Conservation (phyloP, 352 stramenopile species). For the Pelagophyceae sp. region DNA sequence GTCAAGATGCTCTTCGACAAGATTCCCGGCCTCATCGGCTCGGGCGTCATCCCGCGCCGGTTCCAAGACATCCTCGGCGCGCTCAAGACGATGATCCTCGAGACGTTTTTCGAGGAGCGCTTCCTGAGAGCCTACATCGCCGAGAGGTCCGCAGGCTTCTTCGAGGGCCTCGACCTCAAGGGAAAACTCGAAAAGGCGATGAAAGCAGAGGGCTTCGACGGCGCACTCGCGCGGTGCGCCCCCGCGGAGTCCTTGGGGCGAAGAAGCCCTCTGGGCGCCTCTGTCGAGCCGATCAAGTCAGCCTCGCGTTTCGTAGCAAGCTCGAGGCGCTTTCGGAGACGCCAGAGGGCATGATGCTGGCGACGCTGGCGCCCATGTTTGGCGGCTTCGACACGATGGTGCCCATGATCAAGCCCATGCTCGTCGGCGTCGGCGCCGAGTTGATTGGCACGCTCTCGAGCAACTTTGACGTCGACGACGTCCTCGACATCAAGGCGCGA, state of each 20-base stretch:
- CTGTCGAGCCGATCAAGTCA: no score
- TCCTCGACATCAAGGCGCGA: conserved; percentile 26
- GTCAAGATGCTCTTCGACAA: conserved; percentile 35
- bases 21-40: conserved; percentile 29
- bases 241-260: no score
- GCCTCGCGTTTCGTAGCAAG: no score
- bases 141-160: conserved; percentile 21
- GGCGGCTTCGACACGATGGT: conserved; percentile 20
- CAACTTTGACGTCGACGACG: conserved; percentile 24
- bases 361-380: conserved; percentile 24
- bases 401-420: conserved; percentile 28
- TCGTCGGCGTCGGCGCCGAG: conserved; percentile 21
- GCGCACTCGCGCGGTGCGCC: not conserved
- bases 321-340: conserved; percentile 17
- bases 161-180: conserved; percentile 25
- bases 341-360: conserved; percentile 23
- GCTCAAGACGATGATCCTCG: conserved; percentile 32
- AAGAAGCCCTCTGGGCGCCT: conserved; percentile 14
- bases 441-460: conserved; percentile 11
- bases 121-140: conserved; percentile 25
- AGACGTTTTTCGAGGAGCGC: conserved; percentile 32
- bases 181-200: conserved; percentile 25
- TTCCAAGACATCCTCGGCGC: conserved; percentile 32
- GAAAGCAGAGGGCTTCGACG: conserved; percentile 8
- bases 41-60: conserved; percentile 30